A percentile compares a stretch with the other conserved stretches of the same genome.
Evolutionary conservation across 345 rosid species (phyloP).

Genomic region (Corchorus olitorius): DNA sequence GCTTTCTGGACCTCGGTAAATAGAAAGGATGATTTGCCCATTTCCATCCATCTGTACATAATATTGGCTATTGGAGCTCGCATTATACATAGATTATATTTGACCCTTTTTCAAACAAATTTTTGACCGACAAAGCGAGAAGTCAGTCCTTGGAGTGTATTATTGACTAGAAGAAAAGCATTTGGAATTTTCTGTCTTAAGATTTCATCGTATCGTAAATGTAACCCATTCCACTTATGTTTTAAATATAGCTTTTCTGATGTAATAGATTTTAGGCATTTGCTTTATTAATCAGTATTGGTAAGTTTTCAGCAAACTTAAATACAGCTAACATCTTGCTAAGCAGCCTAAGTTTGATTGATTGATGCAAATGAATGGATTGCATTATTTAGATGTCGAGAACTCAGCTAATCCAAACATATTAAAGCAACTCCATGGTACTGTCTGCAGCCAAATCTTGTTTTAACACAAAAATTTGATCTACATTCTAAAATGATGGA

Average conservation of each 20-base stretch:
- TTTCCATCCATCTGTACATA: constrained; percentile 28
- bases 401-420: background rate
- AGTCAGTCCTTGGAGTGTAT: background rate
- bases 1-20: constrained; percentile 91
- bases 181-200: background rate
- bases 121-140: background rate
- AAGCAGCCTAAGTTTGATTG: background rate
- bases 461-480: background rate
- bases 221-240: background rate
- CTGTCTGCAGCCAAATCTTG: background rate
- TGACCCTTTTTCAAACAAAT: background rate
- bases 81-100: background rate
- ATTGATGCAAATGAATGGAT: background rate
- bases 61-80: constrained; percentile 14
- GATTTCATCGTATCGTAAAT: background rate
- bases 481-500: too few species aligned
- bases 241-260: background rate
- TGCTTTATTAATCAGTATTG: background rate
- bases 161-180: background rate
- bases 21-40: background rate
- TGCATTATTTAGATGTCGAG: background rate
- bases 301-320: background rate
- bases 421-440: background rate
- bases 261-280: background rate
- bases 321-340: background rate